Percentiles rank a stretch among this genome's conserved stretches.
phyloP scores from a whole-genome alignment of 805 yeast species.

The Candida quercuum region DNA sequence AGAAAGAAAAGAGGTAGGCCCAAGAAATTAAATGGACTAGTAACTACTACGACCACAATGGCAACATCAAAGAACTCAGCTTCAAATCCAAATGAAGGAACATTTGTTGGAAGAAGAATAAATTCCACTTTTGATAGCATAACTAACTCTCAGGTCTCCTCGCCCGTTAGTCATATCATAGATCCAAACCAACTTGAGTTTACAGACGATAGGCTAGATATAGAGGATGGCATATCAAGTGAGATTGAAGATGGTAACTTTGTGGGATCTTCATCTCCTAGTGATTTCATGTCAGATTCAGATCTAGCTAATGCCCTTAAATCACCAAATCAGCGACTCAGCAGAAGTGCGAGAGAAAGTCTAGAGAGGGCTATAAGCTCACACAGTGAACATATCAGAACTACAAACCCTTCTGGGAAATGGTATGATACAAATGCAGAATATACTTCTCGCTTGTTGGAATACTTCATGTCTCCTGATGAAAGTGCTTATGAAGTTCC shows the following conservation, averaged over 20 bases:
- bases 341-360: slow-evolving; percentile 20
- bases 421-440: slow-evolving; percentile 32
- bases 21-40: slow-evolving; percentile 13
- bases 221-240: slow-evolving; percentile 32
- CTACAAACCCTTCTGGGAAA: slow-evolving; percentile 6
- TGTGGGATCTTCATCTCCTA: slow-evolving; percentile 38
- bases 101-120: slow-evolving; percentile 17
- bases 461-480: slow-evolving; percentile 52
- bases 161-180: slow-evolving; percentile 3
- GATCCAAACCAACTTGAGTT: slow-evolving; percentile 4
- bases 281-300: slow-evolving; percentile 49
- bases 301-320: slow-evolving; percentile 41
- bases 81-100: slow-evolving; percentile 20
- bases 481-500: slow-evolving; percentile 53
- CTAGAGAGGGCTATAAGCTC: slow-evolving; percentile 17
- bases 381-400: slow-evolving; percentile 10
- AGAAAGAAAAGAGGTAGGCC: slow-evolving; percentile 25
- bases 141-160: slow-evolving; percentile 1
- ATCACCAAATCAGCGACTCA: slow-evolving; percentile 19
- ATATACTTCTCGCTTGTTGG: slow-evolving; percentile 42
- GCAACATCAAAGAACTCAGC: no score
- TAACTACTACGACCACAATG: background rate
- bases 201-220: slow-evolving; percentile 19
- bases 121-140: background rate
- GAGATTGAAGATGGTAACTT: slow-evolving; percentile 22